A percentile compares a stretch with the other conserved stretches of the same genome.
phyloP scores from a whole-genome alignment of 805 yeast genomes.

The Clavispora carvajalis region DNA sequence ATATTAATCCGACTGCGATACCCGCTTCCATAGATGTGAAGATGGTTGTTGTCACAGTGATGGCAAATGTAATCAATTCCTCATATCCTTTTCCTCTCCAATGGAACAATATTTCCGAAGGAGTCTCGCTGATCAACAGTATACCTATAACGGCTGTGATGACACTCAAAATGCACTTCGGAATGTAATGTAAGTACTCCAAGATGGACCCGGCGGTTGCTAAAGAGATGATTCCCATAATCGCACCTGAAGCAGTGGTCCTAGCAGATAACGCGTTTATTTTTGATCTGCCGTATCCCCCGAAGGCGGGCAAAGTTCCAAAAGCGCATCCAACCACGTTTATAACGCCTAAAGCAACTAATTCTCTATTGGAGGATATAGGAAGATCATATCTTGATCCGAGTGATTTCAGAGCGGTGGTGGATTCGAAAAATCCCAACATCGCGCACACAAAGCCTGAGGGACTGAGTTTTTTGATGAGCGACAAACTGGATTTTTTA shows the following conservation, averaged over 20 bases:
- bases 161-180: slow-evolving; percentile 73
- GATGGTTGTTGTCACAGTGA: slow-evolving; percentile 61
- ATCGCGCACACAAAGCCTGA: slow-evolving; percentile 72
- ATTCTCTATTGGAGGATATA: slow-evolving; percentile 81
- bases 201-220: slow-evolving; percentile 57
- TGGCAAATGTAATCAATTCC: slow-evolving; percentile 63
- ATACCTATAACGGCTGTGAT: slow-evolving; percentile 71
- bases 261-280: slow-evolving; percentile 81
- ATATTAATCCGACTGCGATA: slow-evolving; percentile 77
- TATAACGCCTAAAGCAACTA: slow-evolving; percentile 80
- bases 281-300: slow-evolving; percentile 92
- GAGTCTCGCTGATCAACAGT: slow-evolving; percentile 57
- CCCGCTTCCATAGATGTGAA: slow-evolving; percentile 82
- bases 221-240: slow-evolving; percentile 74
- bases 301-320: slow-evolving; percentile 82
- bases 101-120: slow-evolving; percentile 62
- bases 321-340: slow-evolving; percentile 63
- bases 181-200: slow-evolving; percentile 64
- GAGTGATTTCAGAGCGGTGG: slow-evolving; percentile 85
- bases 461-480: slow-evolving; percentile 56
- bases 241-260: slow-evolving; percentile 77
- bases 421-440: slow-evolving; percentile 87
- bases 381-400: slow-evolving; percentile 69
- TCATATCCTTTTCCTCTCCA: slow-evolving; percentile 67
- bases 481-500: slow-evolving; percentile 39